Percentiles rank a stretch among this genome's conserved stretches.
These are phyloP conservation scores for Fusarium heterosporum DNA, from an alignment of 2,329 filamentous ascomycete genomes.

Conservation along the genomic window DNA sequence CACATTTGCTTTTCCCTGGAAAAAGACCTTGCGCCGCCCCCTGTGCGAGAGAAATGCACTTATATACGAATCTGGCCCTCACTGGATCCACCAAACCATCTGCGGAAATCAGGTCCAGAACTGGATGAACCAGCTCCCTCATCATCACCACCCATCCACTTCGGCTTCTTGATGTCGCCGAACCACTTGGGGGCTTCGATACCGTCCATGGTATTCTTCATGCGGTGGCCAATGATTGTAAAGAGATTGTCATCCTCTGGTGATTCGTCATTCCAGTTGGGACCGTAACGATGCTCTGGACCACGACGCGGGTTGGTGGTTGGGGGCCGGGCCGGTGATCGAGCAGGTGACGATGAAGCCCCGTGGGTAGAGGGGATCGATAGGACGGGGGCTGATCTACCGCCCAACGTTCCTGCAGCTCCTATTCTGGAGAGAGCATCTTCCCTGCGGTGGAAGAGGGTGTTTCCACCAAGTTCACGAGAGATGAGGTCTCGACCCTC, in stretches of 20 bases:
- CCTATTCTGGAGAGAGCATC: constrained; percentile 55
- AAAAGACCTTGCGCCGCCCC: constrained; percentile 21
- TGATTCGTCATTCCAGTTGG: constrained; percentile 63
- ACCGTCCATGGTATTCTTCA: constrained; percentile 92
- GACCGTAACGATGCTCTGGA: constrained; percentile 43
- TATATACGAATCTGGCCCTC: constrained; percentile 51
- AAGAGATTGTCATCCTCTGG: constrained; percentile 85
- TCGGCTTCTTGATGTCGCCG: constrained; percentile 79
- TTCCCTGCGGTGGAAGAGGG: constrained; percentile 63
- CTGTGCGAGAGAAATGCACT: neutral
- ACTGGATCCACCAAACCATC: constrained; percentile 66
- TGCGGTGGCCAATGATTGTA: constrained; percentile 81
- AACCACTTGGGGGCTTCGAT: constrained; percentile 87
- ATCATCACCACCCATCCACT: constrained; percentile 78
- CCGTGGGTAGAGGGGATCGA: constrained; percentile 59
- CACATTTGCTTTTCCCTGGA: constrained; percentile 22
- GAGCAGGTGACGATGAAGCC: constrained; percentile 51
- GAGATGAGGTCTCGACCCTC: constrained; percentile 93
- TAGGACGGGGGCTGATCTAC: constrained; percentile 59
- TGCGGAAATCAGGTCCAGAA: constrained; percentile 58
- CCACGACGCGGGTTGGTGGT: constrained; percentile 45
- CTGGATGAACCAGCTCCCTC: constrained; percentile 44
- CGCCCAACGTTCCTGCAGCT: constrained; percentile 41
- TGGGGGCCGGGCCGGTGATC: constrained; percentile 57
- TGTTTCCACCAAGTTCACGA: constrained; percentile 78